Evolutionary conservation across 2,329 filamentous ascomycete genomes (phyloP).

Genomic region (Phaeosphaeria sp.): DNA sequence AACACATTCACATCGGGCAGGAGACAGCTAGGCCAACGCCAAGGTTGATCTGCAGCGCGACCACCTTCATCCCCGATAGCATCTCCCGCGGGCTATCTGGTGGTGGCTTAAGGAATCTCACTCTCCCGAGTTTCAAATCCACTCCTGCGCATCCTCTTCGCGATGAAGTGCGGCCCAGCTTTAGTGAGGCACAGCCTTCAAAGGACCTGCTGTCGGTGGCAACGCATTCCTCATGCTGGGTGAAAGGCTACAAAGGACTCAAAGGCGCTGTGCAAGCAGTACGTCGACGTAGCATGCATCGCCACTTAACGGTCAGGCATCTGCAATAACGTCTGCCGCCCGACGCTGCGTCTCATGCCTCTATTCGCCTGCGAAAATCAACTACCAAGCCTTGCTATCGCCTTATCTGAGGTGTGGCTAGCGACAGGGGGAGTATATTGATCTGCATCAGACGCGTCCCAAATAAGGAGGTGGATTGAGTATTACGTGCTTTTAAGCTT

Average conservation of each 20-base stretch:
- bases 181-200: neutral
- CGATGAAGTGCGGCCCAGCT: neutral
- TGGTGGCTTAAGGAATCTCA: conserved; percentile 8
- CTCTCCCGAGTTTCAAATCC: conserved; percentile 3
- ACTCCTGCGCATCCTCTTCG: neutral
- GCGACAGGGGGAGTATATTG: conserved; percentile 32
- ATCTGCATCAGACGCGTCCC: conserved; percentile 30
- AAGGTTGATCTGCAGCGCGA: conserved; percentile 12
- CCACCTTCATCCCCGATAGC: conserved; percentile 4
- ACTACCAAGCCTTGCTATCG: conserved; percentile 20
- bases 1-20: conserved; percentile 14
- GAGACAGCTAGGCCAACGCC: conserved; percentile 5
- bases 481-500: conserved; percentile 44
- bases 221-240: neutral
- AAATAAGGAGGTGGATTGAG: conserved; percentile 40
- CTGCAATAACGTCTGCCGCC: neutral
- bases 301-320: conserved; percentile 5
- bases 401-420: conserved; percentile 37
- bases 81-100: conserved; percentile 9
- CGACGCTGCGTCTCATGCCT: conserved; percentile 1
- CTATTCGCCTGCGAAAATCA: conserved; percentile 10
- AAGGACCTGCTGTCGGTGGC: neutral
- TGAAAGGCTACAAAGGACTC: neutral
- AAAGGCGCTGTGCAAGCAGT: neutral
- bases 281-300: neutral